Conservation (phyloP, 768 basidiomycete species). For the Trametes coccinea region DNA sequence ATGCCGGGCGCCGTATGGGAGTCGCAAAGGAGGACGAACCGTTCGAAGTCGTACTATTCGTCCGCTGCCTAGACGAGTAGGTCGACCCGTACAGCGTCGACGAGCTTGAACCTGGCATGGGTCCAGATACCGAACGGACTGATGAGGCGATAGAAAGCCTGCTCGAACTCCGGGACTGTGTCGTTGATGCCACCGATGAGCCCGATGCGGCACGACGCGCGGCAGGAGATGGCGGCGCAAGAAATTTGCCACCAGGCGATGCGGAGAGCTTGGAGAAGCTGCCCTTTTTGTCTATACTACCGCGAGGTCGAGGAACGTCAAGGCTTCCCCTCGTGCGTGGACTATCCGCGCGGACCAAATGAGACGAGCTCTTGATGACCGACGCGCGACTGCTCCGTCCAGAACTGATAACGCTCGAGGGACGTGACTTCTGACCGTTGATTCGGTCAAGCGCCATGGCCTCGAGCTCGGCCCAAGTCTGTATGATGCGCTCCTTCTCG, state of each 20-base stretch:
- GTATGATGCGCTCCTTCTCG: conserved; percentile 67
- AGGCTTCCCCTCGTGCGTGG: conserved; percentile 10
- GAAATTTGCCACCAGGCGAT: conserved; percentile 43
- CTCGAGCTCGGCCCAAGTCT: conserved; percentile 79
- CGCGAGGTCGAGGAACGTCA: conserved; percentile 12
- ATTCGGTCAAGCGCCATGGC: conserved; percentile 79
- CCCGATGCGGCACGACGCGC: conserved; percentile 54
- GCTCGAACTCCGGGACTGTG: conserved; percentile 54
- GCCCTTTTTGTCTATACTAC: conserved; percentile 32
- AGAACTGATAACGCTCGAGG: conserved; percentile 66
- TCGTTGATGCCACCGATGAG: conserved; percentile 38
- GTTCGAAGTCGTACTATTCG: conserved; percentile 57
- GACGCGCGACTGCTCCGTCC: conserved; percentile 60
- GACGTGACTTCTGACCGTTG: conserved; percentile 59
- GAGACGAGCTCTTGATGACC: conserved; percentile 16
- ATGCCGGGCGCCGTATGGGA: conserved; percentile 33
- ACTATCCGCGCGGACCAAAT: conserved; percentile 8
- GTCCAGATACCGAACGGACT: conserved; percentile 71
- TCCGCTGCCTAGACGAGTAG: conserved; percentile 83
- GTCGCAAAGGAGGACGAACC: conserved; percentile 32
- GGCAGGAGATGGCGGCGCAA: conserved; percentile 44
- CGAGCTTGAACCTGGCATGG: conserved; percentile 44
- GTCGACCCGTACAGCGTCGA: conserved; percentile 57
- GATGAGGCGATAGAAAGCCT: conserved; percentile 55
- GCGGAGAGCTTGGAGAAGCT: conserved; percentile 44